Percentiles rank a stretch among this genome's conserved stretches.
Conservation (phyloP, 2,329 filamentous ascomycete genomes). For the Xylariaceae sp. region DNA sequence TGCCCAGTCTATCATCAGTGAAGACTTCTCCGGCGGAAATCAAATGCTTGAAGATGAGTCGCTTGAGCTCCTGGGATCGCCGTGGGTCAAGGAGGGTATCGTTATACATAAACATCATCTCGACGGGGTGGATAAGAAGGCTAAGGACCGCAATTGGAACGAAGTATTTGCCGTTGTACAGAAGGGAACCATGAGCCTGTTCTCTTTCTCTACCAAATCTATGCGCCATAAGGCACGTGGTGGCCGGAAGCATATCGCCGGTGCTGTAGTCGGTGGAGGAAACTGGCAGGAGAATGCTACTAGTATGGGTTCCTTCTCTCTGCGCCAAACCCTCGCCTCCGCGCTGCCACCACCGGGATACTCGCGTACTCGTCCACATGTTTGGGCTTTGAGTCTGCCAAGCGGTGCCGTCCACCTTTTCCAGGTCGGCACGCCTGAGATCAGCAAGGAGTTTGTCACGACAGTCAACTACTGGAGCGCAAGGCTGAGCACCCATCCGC, state of each 20-base stretch:
- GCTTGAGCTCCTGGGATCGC: slow-evolving; percentile 85
- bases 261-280: slow-evolving; percentile 79
- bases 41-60: slow-evolving; percentile 87
- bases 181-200: slow-evolving; percentile 88
- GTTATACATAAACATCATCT: slow-evolving; percentile 95
- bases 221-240: slow-evolving; percentile 59
- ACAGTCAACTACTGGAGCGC: slow-evolving; percentile 98
- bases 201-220: slow-evolving; percentile 88
- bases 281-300: slow-evolving; percentile 99
- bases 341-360: slow-evolving; percentile 87
- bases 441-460: slow-evolving; percentile 88
- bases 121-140: slow-evolving; percentile 83
- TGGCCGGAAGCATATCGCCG: slow-evolving; percentile 46
- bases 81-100: slow-evolving; percentile 96
- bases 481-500: slow-evolving; percentile 84
- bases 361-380: slow-evolving; percentile 82
- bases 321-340: slow-evolving; percentile 89
- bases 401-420: slow-evolving; percentile 97
- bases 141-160: slow-evolving; percentile 90
- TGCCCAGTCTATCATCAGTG: slow-evolving; percentile 52
- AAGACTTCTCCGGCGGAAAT: slow-evolving; percentile 50
- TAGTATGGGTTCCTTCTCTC: slow-evolving; percentile 77
- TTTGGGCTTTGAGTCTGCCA: slow-evolving; percentile 89
- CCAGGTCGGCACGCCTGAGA: slow-evolving; percentile 92
- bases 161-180: slow-evolving; percentile 96